Evolutionary conservation across 164 flowering plant genomes (phyloP).

Genomic region (Hamamelis virginiana): DNA sequence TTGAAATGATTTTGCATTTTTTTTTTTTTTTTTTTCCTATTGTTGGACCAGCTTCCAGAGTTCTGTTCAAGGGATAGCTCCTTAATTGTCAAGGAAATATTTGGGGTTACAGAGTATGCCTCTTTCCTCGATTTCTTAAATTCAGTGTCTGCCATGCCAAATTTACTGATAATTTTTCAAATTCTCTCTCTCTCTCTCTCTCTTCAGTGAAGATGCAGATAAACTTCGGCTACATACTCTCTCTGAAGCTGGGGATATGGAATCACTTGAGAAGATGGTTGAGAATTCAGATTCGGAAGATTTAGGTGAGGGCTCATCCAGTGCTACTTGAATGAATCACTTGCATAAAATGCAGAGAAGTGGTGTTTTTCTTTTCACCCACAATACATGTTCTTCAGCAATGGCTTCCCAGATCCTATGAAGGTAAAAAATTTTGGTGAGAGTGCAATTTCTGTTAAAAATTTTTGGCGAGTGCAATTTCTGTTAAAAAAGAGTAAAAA

Average conservation of each 20-base stretch:
- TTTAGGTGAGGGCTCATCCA: conserved; percentile 25
- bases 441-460: background rate
- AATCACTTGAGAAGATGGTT: conserved; percentile 73
- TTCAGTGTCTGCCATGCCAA: background rate
- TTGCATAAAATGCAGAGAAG: background rate
- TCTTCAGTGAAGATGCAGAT: conserved; percentile 84
- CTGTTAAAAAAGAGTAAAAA: too few species aligned
- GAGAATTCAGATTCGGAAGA: conserved; percentile 56
- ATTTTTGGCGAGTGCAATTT: background rate
- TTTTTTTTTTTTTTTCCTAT: background rate
- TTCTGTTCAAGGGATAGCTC: conserved; percentile 84
- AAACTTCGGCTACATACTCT: conserved; percentile 68
- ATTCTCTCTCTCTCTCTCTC: background rate
- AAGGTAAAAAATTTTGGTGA: background rate
- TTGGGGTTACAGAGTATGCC: conserved; percentile 94
- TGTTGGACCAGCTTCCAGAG: conserved; percentile 75
- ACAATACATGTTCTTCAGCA: background rate
- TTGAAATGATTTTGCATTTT: background rate
- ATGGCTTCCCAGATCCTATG: background rate
- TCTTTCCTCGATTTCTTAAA: background rate
- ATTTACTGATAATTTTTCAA: background rate
- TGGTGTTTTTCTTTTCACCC: background rate
- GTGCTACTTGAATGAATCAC: conserved; percentile 10
- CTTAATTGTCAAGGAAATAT: conserved; percentile 77
- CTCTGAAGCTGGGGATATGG: conserved; percentile 83